Conservation (phyloP, 1,284 basidiomycete genomes). For the Tilletia setariae region DNA sequence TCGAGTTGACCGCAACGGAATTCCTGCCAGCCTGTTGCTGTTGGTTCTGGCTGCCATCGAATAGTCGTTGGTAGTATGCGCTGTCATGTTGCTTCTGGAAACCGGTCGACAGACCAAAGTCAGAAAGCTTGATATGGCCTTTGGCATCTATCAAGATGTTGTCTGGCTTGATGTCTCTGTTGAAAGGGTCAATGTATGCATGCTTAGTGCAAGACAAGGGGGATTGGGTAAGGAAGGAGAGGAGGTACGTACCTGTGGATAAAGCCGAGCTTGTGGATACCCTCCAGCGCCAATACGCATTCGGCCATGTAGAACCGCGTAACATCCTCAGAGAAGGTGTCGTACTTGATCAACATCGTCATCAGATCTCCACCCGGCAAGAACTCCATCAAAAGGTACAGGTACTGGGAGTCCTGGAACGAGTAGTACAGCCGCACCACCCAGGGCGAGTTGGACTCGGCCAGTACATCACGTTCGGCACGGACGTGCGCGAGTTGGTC, state of each 20-base stretch:
- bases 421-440: slow-evolving; percentile 98
- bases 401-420: slow-evolving; percentile 92
- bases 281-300: slow-evolving; percentile 94
- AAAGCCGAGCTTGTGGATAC: slow-evolving; percentile 97
- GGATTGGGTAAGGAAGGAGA: not conserved
- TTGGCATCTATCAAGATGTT: slow-evolving; percentile 94
- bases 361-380: slow-evolving; percentile 95
- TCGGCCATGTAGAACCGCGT: slow-evolving; percentile 99
- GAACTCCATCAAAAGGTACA: slow-evolving; percentile 99
- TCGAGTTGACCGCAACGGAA: slow-evolving; percentile 52
- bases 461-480: slow-evolving; percentile 95
- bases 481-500: slow-evolving; percentile 96
- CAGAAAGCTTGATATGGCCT: slow-evolving; percentile 90
- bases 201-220: not conserved
- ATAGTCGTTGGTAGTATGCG: slow-evolving; percentile 87
- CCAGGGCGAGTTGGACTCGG: slow-evolving; percentile 96
- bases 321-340: slow-evolving; percentile 97
- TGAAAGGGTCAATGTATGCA: not conserved
- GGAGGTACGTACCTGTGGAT: slow-evolving; percentile 66
- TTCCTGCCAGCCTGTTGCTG: slow-evolving; percentile 45
- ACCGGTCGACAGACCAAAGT: slow-evolving; percentile 90
- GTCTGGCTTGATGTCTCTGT: slow-evolving; percentile 91
- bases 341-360: slow-evolving; percentile 99
- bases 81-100: slow-evolving; percentile 93
- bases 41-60: slow-evolving; percentile 61